Evolutionary conservation across 345 rosid species (phyloP), one percentile per base, ranked within the genome.

Genomic region (Gossypium ekmanianum): DNA sequence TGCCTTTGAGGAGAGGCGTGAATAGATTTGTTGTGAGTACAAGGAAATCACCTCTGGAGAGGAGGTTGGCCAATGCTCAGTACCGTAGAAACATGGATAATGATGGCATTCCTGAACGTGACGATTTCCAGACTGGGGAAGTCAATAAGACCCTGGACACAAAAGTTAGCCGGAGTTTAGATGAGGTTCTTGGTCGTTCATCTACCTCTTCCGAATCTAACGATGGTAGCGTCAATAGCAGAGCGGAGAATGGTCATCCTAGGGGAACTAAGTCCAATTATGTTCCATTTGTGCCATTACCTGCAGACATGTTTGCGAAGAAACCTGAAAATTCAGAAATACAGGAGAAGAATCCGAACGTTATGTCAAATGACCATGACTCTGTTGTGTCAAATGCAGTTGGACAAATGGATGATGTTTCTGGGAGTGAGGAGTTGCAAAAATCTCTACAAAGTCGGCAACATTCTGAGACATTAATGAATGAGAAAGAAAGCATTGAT

Each of bases 1-100:
- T 90, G 96, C 99, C 97, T 20, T 84, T 91, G 85, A 88, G 97
- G 79, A 91, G 88, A 87, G 98, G 97, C 44, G 96, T 91, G n/a
- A 93, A 94, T 70, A 88, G 97, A 84, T 94, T 79, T 81, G 95
- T 94, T 58, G 95, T 92, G 73, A 90, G 87, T 86, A 90, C 89
- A n/a, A 88, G 94, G 84, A 92, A 91, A 81, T 84, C 95, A n/a
- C 98, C 97, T 20, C 80, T 85, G 61, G 98, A 90, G 85, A 88
- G 95, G 84, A 90, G 95, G 85, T 75, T 90, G 79, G 82, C 82
- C 39, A 79, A 84, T 70, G 64, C 87, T 77, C 90, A 86, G 81
- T 68, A 82, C 72, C 71, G 9, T 56, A 82, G 78, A 56, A 81
- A 64, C 78, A 76, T 70, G 66, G 77, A 66, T 61, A 73, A 72